These are phyloP conservation scores for Golubevia pallescens DNA, from an alignment of 1,284 basidiomycete genomes.

Conservation along the genomic window DNA sequence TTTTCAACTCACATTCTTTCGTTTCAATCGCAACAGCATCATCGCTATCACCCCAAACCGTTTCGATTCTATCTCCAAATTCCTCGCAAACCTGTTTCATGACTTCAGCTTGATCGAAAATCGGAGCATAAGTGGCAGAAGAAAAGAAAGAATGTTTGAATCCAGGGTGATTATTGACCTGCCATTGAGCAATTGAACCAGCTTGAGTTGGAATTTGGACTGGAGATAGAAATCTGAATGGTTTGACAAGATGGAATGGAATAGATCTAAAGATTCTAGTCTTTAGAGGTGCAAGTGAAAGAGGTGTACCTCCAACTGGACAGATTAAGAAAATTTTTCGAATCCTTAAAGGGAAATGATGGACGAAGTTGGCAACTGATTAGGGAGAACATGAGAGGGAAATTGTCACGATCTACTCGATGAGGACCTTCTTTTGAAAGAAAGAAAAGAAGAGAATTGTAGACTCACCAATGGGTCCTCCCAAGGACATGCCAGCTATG, in stretches of 20 bases:
- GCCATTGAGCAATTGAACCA: constrained; percentile 26
- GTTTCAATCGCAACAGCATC: constrained; percentile 28
- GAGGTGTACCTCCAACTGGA: constrained; percentile 27
- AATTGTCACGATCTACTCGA: no score
- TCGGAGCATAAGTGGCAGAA: constrained; percentile 25
- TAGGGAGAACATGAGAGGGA: no score
- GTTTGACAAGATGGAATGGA: constrained; percentile 8
- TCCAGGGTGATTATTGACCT: constrained; percentile 25
- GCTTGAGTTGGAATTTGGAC: constrained; percentile 15
- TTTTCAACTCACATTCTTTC: constrained; percentile 15
- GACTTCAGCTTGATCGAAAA: constrained; percentile 21
- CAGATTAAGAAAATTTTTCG: constrained; percentile 27
- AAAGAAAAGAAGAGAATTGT: no score
- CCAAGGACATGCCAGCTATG: constrained; percentile 29
- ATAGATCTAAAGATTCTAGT: constrained; percentile 23
- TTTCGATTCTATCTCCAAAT: constrained; percentile 18
- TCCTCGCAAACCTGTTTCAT: constrained; percentile 15
- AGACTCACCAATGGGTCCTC: constrained; percentile 19
- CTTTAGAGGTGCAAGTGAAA: constrained; percentile 15
- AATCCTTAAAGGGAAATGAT: constrained; percentile 28
- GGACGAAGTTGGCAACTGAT: constrained; percentile 20
- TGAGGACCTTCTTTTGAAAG: no score
- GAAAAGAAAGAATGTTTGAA: constrained; percentile 28
- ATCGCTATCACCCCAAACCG: constrained; percentile 36
- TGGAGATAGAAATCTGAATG: constrained; percentile 22